phyloP scores from a whole-genome alignment of 345 rosid species.

The Brassica cretica region DNA sequence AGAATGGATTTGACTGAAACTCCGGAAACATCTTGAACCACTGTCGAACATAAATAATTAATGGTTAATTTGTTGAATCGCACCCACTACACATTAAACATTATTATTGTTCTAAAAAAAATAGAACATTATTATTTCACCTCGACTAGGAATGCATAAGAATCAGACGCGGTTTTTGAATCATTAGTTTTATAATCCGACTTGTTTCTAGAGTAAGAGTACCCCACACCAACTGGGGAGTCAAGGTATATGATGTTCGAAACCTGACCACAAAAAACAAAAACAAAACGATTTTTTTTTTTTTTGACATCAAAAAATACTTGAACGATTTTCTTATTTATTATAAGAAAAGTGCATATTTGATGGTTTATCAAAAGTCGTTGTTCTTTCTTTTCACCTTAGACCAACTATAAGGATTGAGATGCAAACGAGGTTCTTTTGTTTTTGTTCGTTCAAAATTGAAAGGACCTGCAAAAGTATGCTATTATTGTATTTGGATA shows the following conservation, averaged over 20 bases:
- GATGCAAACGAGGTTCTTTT: conserved; percentile 53
- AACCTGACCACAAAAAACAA: not conserved
- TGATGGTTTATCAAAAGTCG: not conserved
- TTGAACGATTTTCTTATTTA: not conserved
- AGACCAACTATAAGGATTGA: conserved; percentile 88
- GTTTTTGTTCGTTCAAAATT: conserved; percentile 56
- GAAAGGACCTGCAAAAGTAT: conserved; percentile 68
- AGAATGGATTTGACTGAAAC: conserved; percentile 77
- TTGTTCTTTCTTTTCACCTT: conserved; percentile 51
- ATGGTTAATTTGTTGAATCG: conserved; percentile 3
- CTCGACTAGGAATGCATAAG: conserved; percentile 71
- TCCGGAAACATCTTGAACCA: conserved; percentile 82
- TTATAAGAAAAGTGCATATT: not conserved
- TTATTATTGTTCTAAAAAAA: not conserved
- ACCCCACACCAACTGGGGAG: not conserved
- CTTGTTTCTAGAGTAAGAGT: not conserved
- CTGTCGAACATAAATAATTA: conserved; percentile 38
- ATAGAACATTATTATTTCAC: conserved; percentile 35
- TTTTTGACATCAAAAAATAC: too few species aligned
- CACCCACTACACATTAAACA: not conserved
- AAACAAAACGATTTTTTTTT: not conserved
- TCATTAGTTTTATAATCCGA: conserved; percentile 69
- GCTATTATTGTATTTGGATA: not conserved
- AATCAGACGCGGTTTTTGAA: conserved; percentile 61
- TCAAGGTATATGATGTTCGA: not conserved